These are phyloP conservation scores for Gastrodia elata DNA, from an alignment of 106 monocot species.

Conservation along the genomic window DNA sequence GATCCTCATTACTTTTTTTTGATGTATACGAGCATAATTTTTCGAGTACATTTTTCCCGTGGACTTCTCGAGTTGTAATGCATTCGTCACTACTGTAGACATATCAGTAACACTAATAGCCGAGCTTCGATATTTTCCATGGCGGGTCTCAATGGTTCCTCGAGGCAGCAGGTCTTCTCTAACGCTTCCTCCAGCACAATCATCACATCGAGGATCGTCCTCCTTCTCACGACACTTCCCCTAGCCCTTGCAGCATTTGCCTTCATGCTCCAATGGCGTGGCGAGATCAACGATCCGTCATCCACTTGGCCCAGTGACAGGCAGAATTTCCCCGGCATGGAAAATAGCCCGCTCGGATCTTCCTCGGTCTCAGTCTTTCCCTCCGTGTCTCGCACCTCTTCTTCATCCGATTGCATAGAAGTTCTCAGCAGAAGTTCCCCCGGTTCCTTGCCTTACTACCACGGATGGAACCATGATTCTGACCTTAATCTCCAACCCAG, in stretches of 20 bases:
- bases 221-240: slow-evolving; percentile 65
- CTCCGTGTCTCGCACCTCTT: not conserved
- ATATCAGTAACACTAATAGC: not conserved
- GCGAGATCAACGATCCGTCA: slow-evolving; percentile 66
- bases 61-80: no score
- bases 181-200: slow-evolving; percentile 14
- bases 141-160: slow-evolving; percentile 30
- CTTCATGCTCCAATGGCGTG: slow-evolving; percentile 95
- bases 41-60: no score
- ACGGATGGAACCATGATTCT: slow-evolving; percentile 49
- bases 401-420: slow-evolving; percentile 53
- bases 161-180: slow-evolving; percentile 13
- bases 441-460: slow-evolving; percentile 50
- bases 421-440: slow-evolving; percentile 41
- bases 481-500: slow-evolving; percentile 51
- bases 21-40: no score
- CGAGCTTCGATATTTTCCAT: slow-evolving; percentile 11
- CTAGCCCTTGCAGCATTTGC: slow-evolving; percentile 67
- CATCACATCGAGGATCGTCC: slow-evolving; percentile 51
- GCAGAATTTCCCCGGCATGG: slow-evolving; percentile 87
- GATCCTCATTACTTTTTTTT: no score
- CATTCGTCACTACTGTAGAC: no score
- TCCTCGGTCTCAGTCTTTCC: slow-evolving; percentile 14
- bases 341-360: slow-evolving; percentile 38
- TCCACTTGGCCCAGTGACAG: slow-evolving; percentile 47